These are phyloP conservation scores for Dictyophora rubrovolvata DNA, from an alignment of 768 basidiomycete species.

Conservation along the genomic window DNA sequence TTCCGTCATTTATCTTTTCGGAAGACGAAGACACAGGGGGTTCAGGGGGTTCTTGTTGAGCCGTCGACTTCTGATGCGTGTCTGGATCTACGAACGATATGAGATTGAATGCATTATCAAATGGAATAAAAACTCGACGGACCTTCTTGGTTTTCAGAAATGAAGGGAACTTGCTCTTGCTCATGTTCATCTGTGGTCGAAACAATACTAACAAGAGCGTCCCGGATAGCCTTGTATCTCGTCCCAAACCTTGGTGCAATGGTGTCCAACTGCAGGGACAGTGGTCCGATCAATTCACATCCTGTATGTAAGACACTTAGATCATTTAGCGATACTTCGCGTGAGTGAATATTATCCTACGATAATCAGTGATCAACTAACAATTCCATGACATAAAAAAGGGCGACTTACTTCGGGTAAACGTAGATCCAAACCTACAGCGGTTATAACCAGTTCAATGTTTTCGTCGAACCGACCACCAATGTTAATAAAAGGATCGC, in stretches of 20 bases:
- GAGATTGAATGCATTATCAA: neutral
- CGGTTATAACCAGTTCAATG: slow-evolving; percentile 6
- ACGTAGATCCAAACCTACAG: slow-evolving; percentile 1
- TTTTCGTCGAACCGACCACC: slow-evolving; percentile 7
- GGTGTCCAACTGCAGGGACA: slow-evolving; percentile 6
- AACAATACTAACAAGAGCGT: slow-evolving; percentile 5
- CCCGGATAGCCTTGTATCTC: slow-evolving; percentile 8
- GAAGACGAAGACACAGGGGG: neutral
- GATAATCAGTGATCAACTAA: neutral
- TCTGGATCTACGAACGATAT: neutral
- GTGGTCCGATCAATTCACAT: slow-evolving; percentile 3
- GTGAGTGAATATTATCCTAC: slow-evolving; percentile 8
- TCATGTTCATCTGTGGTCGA: slow-evolving; percentile 5
- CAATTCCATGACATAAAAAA: neutral
- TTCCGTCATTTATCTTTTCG: neutral
- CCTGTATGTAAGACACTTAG: slow-evolving; percentile 6
- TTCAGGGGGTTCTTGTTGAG: neutral
- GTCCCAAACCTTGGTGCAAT: slow-evolving; percentile 7
- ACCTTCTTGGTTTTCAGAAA: neutral
- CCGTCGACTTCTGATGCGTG: neutral
- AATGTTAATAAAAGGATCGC: slow-evolving; percentile 39
- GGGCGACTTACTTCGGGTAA: slow-evolving; percentile 3
- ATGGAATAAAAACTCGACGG: neutral
- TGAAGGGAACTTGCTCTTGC: neutral
- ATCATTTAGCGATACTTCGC: slow-evolving; percentile 9